These are phyloP conservation scores for Tolypocladium inflatum DNA, from an alignment of 2,329 filamentous ascomycete genomes.

Conservation along the genomic window DNA sequence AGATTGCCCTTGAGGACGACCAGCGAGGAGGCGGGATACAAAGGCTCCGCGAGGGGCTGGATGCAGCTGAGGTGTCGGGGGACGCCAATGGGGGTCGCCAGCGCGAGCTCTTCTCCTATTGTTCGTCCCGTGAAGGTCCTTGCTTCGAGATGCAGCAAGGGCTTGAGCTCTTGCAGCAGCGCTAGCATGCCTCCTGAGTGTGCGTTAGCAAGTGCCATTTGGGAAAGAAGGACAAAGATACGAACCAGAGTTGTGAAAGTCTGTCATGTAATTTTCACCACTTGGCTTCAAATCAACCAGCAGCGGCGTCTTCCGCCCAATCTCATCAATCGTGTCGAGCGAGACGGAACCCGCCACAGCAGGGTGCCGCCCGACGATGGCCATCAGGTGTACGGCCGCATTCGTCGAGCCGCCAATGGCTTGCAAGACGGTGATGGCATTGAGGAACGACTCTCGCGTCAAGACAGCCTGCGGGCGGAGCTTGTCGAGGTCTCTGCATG, in stretches of 20 bases:
- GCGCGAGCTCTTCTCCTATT: constrained; percentile 67
- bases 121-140: constrained; percentile 79
- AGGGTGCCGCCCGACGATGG: constrained; percentile 68
- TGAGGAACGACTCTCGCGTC: constrained; percentile 69
- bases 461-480: constrained; percentile 64
- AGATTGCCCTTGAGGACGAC: constrained; percentile 79
- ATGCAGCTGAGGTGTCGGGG: constrained; percentile 39
- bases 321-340: constrained; percentile 68
- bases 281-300: constrained; percentile 80
- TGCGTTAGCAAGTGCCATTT: neutral
- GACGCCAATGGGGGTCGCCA: constrained; percentile 50
- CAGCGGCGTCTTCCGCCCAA: constrained; percentile 69
- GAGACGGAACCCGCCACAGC: constrained; percentile 54
- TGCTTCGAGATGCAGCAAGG: constrained; percentile 67
- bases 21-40: constrained; percentile 70
- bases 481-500: constrained; percentile 54
- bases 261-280: constrained; percentile 81
- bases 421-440: constrained; percentile 80
- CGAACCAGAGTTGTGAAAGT: constrained; percentile 65
- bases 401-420: constrained; percentile 80
- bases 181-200: constrained; percentile 65
- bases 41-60: constrained; percentile 51
- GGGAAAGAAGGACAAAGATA: neutral
- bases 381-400: constrained; percentile 76
- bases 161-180: constrained; percentile 68